Evolutionary conservation across 2,329 filamentous ascomycete species (phyloP).

Genomic region (Aspergillus niger): DNA sequence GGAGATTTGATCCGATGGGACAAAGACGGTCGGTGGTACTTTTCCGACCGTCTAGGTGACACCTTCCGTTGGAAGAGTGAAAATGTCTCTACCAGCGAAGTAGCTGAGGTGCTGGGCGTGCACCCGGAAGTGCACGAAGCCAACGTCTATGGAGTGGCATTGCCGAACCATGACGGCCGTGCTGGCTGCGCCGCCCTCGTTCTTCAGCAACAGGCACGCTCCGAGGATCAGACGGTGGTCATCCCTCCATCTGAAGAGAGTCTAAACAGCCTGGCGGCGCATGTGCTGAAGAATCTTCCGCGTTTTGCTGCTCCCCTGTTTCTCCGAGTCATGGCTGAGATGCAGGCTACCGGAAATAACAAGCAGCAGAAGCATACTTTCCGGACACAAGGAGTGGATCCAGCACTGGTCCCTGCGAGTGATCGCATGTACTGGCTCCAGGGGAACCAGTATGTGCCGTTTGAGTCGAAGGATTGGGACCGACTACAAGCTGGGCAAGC

Average conservation of each 20-base stretch:
- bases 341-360: constrained; percentile 76
- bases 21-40: constrained; percentile 70
- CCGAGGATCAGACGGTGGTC: constrained; percentile 22
- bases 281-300: constrained; percentile 63
- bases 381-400: constrained; percentile 73
- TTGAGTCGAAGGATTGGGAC: constrained; percentile 68
- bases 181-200: constrained; percentile 79
- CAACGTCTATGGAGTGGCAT: constrained; percentile 80
- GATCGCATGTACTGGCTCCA: constrained; percentile 68
- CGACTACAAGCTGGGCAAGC: constrained; percentile 67
- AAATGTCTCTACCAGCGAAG: constrained; percentile 80
- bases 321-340: constrained; percentile 64
- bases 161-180: constrained; percentile 80
- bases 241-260: constrained; percentile 41
- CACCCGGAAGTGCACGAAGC: constrained; percentile 71
- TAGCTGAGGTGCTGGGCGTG: constrained; percentile 70
- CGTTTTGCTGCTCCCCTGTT: constrained; percentile 78
- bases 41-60: constrained; percentile 67
- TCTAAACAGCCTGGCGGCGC: constrained; percentile 62
- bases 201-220: constrained; percentile 47
- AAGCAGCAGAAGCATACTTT: constrained; percentile 83
- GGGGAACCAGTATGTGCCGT: constrained; percentile 67
- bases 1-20: constrained; percentile 80
- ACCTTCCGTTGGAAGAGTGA: constrained; percentile 68
- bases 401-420: constrained; percentile 40